A percentile compares a stretch with the other conserved stretches of the same genome.
These are phyloP conservation scores for Eucalyptus polyanthemos DNA, from an alignment of 345 rosid genomes.

Conservation along the genomic window DNA sequence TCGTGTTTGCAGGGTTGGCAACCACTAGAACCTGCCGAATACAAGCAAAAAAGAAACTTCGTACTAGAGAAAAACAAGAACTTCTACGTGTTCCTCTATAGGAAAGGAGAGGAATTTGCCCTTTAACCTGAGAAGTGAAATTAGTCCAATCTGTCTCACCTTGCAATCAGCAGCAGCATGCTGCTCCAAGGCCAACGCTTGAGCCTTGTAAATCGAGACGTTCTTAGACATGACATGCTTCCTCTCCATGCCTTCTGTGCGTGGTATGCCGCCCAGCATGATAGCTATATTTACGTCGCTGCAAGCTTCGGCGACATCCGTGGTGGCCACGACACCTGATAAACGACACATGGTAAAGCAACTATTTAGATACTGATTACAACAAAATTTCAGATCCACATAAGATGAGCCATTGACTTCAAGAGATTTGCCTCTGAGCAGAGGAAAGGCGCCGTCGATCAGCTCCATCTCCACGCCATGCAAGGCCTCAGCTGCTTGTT, in stretches of 20 bases:
- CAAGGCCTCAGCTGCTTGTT: constrained; percentile 46
- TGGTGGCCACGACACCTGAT: constrained; percentile 66
- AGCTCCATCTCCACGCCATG: constrained; percentile 75
- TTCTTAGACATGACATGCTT: constrained; percentile 62
- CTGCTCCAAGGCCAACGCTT: constrained; percentile 66
- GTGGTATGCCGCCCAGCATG: constrained; percentile 56
- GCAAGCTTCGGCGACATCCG: constrained; percentile 58
- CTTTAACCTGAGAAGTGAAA: not conserved
- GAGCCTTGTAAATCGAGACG: constrained; percentile 62
- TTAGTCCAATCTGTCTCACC: constrained; percentile 3
- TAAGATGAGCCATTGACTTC: not conserved
- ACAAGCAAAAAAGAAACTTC: not conserved
- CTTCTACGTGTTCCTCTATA: not conserved
- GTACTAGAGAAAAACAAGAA: not conserved
- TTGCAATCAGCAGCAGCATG: constrained; percentile 78
- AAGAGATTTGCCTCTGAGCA: constrained; percentile 30
- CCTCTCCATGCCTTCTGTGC: constrained; percentile 73
- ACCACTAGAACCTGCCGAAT: constrained; percentile 46
- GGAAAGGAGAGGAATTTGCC: not conserved
- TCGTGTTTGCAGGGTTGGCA: constrained; percentile 90
- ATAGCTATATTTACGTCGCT: constrained; percentile 49
- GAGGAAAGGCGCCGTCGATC: constrained; percentile 78
- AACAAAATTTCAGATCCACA: not conserved
- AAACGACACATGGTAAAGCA: not conserved
- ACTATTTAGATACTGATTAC: not conserved